These are phyloP conservation scores for Salix arbutifolia DNA, from an alignment of 345 rosid species.

Conservation along the genomic window DNA sequence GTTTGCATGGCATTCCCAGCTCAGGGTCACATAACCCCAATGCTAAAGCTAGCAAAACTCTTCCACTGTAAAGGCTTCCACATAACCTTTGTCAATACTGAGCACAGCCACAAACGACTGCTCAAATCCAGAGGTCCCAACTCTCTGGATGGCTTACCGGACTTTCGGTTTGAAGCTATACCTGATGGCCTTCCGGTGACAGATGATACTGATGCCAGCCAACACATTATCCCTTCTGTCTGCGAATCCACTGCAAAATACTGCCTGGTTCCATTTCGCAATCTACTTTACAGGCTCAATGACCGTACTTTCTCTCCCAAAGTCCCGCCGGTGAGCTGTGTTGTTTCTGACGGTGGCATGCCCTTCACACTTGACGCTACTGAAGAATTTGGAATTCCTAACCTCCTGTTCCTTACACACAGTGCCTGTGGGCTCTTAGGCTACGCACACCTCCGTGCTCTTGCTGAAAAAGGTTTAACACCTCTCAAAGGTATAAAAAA, in stretches of 20 bases:
- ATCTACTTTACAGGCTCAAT: not conserved
- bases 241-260: not conserved
- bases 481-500: not conserved
- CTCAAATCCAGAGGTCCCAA: not conserved
- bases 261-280: not conserved
- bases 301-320: not conserved
- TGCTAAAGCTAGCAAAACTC: slow-evolving; percentile 29
- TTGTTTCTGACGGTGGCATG: not conserved
- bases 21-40: slow-evolving; percentile 36
- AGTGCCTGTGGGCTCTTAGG: not conserved
- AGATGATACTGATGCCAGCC: not conserved
- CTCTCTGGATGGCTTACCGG: not conserved
- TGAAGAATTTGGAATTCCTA: not conserved
- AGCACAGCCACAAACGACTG: not conserved
- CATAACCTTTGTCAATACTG: slow-evolving; percentile 27
- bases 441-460: not conserved
- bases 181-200: not conserved
- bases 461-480: not conserved
- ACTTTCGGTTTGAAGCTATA: not conserved
- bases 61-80: slow-evolving; percentile 31
- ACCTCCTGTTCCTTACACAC: not conserved
- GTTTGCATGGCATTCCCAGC: slow-evolving; percentile 33
- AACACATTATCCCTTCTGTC: not conserved
- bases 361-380: not conserved
- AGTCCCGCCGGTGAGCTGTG: not conserved